These are phyloP conservation scores for Termitomyces sp. DNA, from an alignment of 768 basidiomycete genomes.

Conservation along the genomic window DNA sequence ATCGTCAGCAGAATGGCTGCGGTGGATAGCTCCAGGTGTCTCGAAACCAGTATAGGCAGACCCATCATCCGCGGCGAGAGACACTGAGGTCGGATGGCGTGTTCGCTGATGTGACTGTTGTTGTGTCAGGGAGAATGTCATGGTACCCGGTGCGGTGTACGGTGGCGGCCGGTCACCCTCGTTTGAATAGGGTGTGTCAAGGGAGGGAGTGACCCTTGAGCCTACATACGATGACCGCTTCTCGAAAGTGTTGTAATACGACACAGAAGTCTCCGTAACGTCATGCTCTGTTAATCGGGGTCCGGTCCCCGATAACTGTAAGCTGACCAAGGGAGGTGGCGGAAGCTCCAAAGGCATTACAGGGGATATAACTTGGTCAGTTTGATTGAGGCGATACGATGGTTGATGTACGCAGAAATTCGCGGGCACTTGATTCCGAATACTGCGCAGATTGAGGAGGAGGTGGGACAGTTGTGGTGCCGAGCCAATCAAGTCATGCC, in stretches of 20 bases:
- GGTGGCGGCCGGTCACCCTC: conserved; percentile 14
- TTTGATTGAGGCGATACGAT: conserved; percentile 23
- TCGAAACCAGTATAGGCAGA: conserved; percentile 9
- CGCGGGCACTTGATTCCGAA: conserved; percentile 27
- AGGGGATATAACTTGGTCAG: conserved; percentile 14
- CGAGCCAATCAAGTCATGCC: conserved; percentile 62
- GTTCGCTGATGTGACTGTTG: conserved; percentile 4
- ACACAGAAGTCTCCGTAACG: conserved; percentile 11
- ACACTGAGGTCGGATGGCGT: background rate
- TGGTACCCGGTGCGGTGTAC: conserved; percentile 17
- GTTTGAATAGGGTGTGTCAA: conserved; percentile 8
- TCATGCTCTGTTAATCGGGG: conserved; percentile 23
- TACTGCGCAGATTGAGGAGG: conserved; percentile 42
- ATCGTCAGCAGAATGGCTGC: conserved; percentile 13
- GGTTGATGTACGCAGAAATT: conserved; percentile 32
- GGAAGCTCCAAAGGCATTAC: conserved; percentile 32
- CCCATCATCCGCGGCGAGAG: conserved; percentile 4
- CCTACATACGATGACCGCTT: conserved; percentile 19
- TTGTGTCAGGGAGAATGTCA: conserved; percentile 12
- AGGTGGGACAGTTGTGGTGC: conserved; percentile 54
- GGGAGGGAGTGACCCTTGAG: conserved; percentile 8
- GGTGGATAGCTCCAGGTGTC: conserved; percentile 3
- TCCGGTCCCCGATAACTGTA: conserved; percentile 16
- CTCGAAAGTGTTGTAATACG: conserved; percentile 14
- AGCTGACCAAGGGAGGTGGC: conserved; percentile 28